Conservation (phyloP, 768 basidiomycete species). For the Suillus lakei region DNA sequence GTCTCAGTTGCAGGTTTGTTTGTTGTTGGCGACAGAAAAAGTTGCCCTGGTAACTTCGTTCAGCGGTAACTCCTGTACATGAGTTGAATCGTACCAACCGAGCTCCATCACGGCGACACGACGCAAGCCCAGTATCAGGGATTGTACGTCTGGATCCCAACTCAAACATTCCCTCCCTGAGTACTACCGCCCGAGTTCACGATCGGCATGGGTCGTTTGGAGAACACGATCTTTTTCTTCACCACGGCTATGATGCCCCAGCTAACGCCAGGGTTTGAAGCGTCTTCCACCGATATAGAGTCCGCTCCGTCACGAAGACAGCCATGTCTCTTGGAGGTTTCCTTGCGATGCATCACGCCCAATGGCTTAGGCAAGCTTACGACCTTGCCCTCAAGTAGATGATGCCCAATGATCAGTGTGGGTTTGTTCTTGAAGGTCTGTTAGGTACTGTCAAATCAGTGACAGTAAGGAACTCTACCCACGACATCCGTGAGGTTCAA, state of each 20-base stretch:
- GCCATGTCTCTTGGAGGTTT: constrained; percentile 11
- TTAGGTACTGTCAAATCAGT: constrained; percentile 8
- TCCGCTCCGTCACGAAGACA: background rate
- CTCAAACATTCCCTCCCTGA: background rate
- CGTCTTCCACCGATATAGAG: constrained; percentile 6
- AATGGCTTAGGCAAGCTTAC: constrained; percentile 77
- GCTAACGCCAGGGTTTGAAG: constrained; percentile 23
- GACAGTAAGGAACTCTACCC: constrained; percentile 27
- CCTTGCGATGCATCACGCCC: constrained; percentile 68
- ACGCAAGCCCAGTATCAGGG: background rate
- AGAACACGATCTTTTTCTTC: constrained; percentile 82
- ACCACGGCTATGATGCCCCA: constrained; percentile 77
- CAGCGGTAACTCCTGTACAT: background rate
- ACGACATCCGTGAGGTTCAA: constrained; percentile 70
- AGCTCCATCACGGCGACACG: background rate
- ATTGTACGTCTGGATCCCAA: background rate
- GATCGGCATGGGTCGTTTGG: constrained; percentile 83
- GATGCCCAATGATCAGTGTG: constrained; percentile 83
- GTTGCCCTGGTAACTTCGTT: background rate
- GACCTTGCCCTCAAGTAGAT: constrained; percentile 89
- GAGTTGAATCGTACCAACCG: background rate
- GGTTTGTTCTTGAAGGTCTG: constrained; percentile 63
- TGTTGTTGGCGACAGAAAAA: no score
- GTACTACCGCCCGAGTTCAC: constrained; percentile 33
- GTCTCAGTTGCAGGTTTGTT: background rate